Conservation (phyloP, 305 asterid genomes). For the Fraxinus baroniana region DNA sequence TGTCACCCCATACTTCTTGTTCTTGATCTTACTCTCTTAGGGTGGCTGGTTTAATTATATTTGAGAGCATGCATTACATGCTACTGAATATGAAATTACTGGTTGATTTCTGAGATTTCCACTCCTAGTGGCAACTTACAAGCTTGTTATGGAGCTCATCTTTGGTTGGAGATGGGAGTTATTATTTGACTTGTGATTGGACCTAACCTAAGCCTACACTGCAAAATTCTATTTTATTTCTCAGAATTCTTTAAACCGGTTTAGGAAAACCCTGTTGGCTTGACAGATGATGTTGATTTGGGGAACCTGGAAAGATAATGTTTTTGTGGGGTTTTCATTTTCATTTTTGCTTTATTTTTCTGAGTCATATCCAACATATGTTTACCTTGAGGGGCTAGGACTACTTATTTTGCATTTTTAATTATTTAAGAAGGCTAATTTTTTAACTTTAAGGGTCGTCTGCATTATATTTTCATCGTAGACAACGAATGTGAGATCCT, state of each 20-base stretch:
- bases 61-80: background rate
- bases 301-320: background rate
- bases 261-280: background rate
- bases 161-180: background rate
- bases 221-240: background rate
- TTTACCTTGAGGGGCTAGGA: background rate
- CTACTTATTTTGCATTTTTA: background rate
- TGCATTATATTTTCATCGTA: background rate
- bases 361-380: background rate
- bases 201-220: no score
- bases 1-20: background rate
- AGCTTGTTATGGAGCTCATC: background rate
- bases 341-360: background rate
- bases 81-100: background rate
- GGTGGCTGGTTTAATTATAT: background rate
- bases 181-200: background rate
- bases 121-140: background rate
- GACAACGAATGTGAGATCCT: background rate
- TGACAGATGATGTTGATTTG: background rate
- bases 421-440: background rate
- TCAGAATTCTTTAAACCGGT: background rate
- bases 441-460: background rate
- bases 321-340: background rate
- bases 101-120: background rate
- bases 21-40: background rate